A percentile compares a stretch with the other conserved stretches of the same genome.
Conservation (phyloP, 768 basidiomycete genomes). For the button mushroom (Agaricus bisporus) region DNA sequence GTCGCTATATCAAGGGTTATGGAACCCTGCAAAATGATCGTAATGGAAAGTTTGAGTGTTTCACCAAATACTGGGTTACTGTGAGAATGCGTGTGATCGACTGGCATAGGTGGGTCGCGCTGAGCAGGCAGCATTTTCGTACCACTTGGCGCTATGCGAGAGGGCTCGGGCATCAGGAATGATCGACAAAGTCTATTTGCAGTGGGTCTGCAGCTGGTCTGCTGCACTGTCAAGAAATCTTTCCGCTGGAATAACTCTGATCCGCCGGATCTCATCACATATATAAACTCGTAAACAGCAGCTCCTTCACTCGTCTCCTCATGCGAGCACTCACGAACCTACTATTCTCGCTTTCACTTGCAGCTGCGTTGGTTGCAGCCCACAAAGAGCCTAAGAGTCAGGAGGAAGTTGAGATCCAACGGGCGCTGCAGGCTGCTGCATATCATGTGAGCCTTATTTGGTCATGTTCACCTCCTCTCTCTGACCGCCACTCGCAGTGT, state of each 20-base stretch:
- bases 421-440: constrained; percentile 44
- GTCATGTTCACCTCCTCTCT: neutral
- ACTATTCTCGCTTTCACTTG: constrained; percentile 15
- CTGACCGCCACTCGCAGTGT: constrained; percentile 26
- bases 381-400: constrained; percentile 40
- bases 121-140: no score
- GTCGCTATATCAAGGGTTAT: no score
- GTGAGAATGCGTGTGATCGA: no score
- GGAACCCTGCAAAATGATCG: no score
- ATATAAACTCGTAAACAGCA: neutral
- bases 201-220: no score
- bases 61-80: no score
- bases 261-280: constrained; percentile 5
- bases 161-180: no score
- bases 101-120: no score
- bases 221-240: no score
- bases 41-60: no score
- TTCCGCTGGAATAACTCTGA: neutral
- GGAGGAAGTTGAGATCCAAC: constrained; percentile 41
- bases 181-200: no score
- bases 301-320: neutral
- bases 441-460: constrained; percentile 34
- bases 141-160: no score
- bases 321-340: constrained; percentile 10
- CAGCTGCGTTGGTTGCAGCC: constrained; percentile 22